Evolutionary conservation across 139 green algal species (phyloP), one percentile per base, ranked within the genome.

Genomic region (Chlamydomonas sphaeroides): DNA sequence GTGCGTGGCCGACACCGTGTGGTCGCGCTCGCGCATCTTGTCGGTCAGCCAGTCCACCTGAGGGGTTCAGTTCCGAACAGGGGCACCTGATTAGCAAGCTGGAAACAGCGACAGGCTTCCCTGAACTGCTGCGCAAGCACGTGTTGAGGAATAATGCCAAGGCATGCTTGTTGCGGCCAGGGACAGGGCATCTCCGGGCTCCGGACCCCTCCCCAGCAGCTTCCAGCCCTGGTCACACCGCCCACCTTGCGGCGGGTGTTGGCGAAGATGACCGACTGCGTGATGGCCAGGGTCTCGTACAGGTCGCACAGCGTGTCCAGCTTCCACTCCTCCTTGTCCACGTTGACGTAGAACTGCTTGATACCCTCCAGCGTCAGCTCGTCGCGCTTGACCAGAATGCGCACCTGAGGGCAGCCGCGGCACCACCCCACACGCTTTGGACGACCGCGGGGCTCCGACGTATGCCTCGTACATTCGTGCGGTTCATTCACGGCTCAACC

Each of bases 321-420:
- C 95, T 99, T 99, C 96, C 96, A 99, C 65, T 99, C 96, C 95
- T 99, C 97, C 79, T 94, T 92, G 84, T 98, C 96, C 71, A 95
- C 92, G 80, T 97, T 95, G 33, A 97, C 94, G 78, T 97, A 97
- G 89, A 96, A 96, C 92, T 99, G 97, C 97, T 99, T 99, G 93
- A 99, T 99, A 97, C 97, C 97, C 93, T 99, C 97, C 41, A 99
- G 94, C 39, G 97, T 99, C 73, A 99, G 95, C 95, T 99, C 97
- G 78, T 99, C 97, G 75, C 97, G 94, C 95, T 99, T 99, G 25
- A 99, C 97, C 84, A 99, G 91, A 93, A 99, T 99, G 89, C 96
- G 95, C 89, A 99, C 94, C 89, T 93, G 80, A 42, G 23, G 42
- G 32, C 2, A 41, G n/a, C n/a, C n/a, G n/a, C n/a, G n/a, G n/a